Evolutionary conservation across 805 yeast genomes (phyloP), one percentile per base, ranked within the genome.

Genomic region (Wickerhamiella alocasiicola): DNA sequence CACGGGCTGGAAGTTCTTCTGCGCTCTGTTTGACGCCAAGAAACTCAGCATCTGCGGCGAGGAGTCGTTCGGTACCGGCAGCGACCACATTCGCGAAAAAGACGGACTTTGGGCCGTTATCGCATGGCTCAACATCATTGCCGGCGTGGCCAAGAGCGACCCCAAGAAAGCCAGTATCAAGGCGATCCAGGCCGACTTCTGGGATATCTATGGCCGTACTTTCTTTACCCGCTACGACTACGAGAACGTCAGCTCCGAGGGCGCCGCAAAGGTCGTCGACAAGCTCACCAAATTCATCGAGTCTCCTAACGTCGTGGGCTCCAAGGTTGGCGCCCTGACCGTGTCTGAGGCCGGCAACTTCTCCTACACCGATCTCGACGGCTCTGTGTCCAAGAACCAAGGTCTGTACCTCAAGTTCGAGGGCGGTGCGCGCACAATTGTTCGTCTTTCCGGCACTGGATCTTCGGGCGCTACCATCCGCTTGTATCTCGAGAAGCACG

Each of bases 1-100:
- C 42, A 88, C 98, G 15, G 98, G 97, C 26, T 88, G 98, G 98
- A 88, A 88, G 64, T 88, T 88, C 60, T 88, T 88, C 72, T 87
- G 97, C 64, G 88, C 94, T 4, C 66, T 88, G 49, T 88, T 88
- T 55, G 98, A 88, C 58, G 87, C 94, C 29, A 75, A 83, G 55
- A 87, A 85, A 64, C 71, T 88, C 53, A 81, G 95, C 44, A 88
- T 88, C 56, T 88, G 98, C 64, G 98, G 98, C 53, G 98, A 88
- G 64, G 98, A 88, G 65, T 80, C 94, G 23, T 88, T 88, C 55
- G 98, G 98, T 55, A 88, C 98, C 21, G 98, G 98, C 33, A 85
- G 96, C 15, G 81, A 88, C 65, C 98, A 88, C 58, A 81, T 91
- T 49, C 80, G 98, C 60, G 98, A 88, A 62, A 88, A 88, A 62